Evolutionary conservation across 2,329 filamentous ascomycete genomes (phyloP), one percentile per base, ranked within the genome.

Genomic region (Salinomyces thailandicus): DNA sequence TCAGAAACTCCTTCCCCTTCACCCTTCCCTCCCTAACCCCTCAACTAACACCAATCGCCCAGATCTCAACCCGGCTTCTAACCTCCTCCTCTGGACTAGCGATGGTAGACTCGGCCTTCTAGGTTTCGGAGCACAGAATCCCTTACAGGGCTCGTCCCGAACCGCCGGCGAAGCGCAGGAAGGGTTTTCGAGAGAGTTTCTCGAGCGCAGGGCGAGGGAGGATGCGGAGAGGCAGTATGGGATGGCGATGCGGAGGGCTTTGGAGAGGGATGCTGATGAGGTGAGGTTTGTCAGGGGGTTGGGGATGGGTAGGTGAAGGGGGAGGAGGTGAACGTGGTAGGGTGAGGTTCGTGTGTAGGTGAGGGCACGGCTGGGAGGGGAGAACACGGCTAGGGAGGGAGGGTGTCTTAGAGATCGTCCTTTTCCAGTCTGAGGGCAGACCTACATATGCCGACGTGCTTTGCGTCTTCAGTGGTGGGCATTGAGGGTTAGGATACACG

Each of bases 61-160:
- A 5, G 59, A 62, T 12, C 36, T 50, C 30, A 60, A 48, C 33
- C 51, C 59, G 26, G 9, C 22, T n/a, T 77, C 85, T 50, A 80
- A 89, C 49, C 60, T 95, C 9, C 59, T 93, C 3, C 68, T 94
- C 31, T 94, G 86, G 86, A 94, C 86, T 0, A 87, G 85, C 13
- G 85, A 93, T 27, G 66, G 67, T 40, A 79, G 78, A 45, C 64
- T 94, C 31, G 87, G 85, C 0, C 66, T 91, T 39, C 59, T 93
- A 11, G 61, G 62, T 0, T 68, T 70, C 47, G 63, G 68, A 4
- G 45, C 50, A 14, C 36, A 34, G 38, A 49, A 38, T 54, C 62
- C 45, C 43, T 46, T 57, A 4, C 22, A 26, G 2, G n/a, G n/a
- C n/a, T n/a, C n/a, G n/a, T n/a, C 22, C n/a, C 22, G 22, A 9